phyloP scores from a whole-genome alignment of 495 filamentous ascomycete species.

The Penicillium arizonense region DNA sequence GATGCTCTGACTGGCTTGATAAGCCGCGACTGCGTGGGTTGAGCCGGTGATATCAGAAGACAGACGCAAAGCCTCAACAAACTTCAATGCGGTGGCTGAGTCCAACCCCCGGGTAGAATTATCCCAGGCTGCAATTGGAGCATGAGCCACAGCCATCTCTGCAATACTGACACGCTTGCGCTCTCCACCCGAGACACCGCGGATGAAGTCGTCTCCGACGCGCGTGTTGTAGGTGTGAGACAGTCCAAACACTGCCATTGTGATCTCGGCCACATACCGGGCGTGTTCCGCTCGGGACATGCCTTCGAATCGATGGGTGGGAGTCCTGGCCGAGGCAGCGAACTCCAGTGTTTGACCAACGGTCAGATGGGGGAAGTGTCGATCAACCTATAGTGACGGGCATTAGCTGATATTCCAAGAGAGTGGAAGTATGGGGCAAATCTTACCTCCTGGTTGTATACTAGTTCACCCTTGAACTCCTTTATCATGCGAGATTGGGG shows the following conservation, averaged over 20 bases:
- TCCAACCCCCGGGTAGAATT: slow-evolving; percentile 84
- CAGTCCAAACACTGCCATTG: slow-evolving; percentile 59
- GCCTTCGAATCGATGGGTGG: slow-evolving; percentile 38
- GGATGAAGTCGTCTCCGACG: slow-evolving; percentile 48
- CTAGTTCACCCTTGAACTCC: slow-evolving; percentile 57
- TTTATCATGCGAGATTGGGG: slow-evolving; percentile 23
- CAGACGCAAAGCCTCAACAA: slow-evolving; percentile 63
- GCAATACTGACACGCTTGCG: slow-evolving; percentile 61
- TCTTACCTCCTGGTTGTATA: slow-evolving; percentile 55
- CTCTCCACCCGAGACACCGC: slow-evolving; percentile 81
- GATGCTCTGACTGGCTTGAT: slow-evolving; percentile 79
- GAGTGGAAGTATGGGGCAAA: background rate
- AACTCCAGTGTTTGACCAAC: slow-evolving; percentile 64
- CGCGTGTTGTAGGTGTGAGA: slow-evolving; percentile 52
- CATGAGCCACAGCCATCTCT: slow-evolving; percentile 63
- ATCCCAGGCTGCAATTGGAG: slow-evolving; percentile 74
- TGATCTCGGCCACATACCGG: slow-evolving; percentile 46
- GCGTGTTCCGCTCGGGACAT: slow-evolving; percentile 41
- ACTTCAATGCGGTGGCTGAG: slow-evolving; percentile 73
- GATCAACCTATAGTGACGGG: slow-evolving; percentile 38
- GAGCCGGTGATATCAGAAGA: slow-evolving; percentile 69
- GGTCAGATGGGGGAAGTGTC: slow-evolving; percentile 61
- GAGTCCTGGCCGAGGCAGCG: slow-evolving; percentile 48
- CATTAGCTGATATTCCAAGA: background rate
- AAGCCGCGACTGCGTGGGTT: slow-evolving; percentile 72